A percentile compares a stretch with the other conserved stretches of the same genome.
These are phyloP conservation scores for Colletotrichum abscissum DNA, from an alignment of 2,329 filamentous ascomycete genomes.

Conservation along the genomic window DNA sequence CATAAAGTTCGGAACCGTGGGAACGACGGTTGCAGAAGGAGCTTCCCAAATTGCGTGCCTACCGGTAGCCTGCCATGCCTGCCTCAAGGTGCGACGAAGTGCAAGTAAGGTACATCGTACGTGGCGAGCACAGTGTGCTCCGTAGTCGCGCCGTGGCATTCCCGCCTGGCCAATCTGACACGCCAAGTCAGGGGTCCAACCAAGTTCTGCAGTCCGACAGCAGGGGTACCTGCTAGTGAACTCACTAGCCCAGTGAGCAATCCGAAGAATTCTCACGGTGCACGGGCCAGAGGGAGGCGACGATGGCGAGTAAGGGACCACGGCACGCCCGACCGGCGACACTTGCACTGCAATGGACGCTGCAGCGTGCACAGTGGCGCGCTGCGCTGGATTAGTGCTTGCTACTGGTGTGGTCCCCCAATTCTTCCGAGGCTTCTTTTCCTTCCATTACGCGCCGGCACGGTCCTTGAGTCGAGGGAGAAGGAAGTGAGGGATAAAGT, in stretches of 20 bases:
- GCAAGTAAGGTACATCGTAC: neutral
- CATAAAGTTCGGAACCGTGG: neutral
- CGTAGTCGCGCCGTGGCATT: neutral
- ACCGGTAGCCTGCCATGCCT: too few relatives aligned
- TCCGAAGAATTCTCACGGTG: constrained; percentile 4
- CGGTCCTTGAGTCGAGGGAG: neutral
- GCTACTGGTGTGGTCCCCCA: neutral
- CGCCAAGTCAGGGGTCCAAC: constrained; percentile 21
- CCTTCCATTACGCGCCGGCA: neutral
- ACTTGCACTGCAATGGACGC: too few relatives aligned
- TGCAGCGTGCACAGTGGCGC: neutral
- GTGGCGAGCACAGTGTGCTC: neutral
- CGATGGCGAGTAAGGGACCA: neutral
- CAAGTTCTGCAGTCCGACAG: neutral
- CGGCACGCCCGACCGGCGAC: neutral
- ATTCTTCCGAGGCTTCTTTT: neutral
- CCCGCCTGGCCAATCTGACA: constrained; percentile 12
- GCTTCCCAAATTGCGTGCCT: neutral
- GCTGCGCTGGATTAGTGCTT: too few relatives aligned
- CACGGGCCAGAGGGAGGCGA: constrained; percentile 11
- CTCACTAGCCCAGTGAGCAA: neutral
- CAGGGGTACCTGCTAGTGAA: neutral
- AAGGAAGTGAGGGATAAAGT: neutral
- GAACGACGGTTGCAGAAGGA: neutral
- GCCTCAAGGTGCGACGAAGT: too few relatives aligned